phyloP scores from a whole-genome alignment of 805 yeast species.

The Candida arabinofermentans region DNA sequence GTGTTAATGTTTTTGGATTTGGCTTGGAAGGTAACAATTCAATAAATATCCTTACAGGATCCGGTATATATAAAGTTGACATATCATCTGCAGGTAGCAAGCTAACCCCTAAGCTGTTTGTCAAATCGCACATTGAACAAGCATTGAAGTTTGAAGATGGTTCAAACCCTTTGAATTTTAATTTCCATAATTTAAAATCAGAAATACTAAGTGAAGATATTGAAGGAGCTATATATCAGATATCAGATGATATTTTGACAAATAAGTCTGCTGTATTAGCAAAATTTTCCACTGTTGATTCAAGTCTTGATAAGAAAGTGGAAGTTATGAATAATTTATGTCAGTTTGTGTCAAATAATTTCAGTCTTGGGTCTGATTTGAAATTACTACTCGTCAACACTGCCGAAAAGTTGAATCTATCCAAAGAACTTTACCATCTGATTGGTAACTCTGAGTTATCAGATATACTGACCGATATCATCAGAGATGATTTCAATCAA shows the following conservation, averaged over 20 bases:
- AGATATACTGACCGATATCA: not conserved
- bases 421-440: constrained; percentile 12
- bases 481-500: not conserved
- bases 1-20: constrained; percentile 52
- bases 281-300: constrained; percentile 44
- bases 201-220: constrained; percentile 36
- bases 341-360: constrained; percentile 19
- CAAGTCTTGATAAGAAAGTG: constrained; percentile 49
- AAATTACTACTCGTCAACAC: constrained; percentile 12
- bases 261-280: constrained; percentile 55
- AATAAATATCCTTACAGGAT: constrained; percentile 40
- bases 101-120: constrained; percentile 25
- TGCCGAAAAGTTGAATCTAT: constrained; percentile 17
- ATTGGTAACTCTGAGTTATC: not conserved
- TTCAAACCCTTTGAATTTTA: constrained; percentile 17
- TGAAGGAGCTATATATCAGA: constrained; percentile 45
- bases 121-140: constrained; percentile 78
- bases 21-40: constrained; percentile 33
- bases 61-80: constrained; percentile 63
- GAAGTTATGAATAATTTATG: constrained; percentile 20
- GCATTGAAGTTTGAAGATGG: constrained; percentile 59
- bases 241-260: constrained; percentile 52
- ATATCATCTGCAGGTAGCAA: constrained; percentile 31
- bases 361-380: constrained; percentile 8
- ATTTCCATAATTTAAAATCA: constrained; percentile 37